These are phyloP conservation scores for Vigna reflexopilosa DNA, from an alignment of 306 rosid genomes.

Conservation along the genomic window DNA sequence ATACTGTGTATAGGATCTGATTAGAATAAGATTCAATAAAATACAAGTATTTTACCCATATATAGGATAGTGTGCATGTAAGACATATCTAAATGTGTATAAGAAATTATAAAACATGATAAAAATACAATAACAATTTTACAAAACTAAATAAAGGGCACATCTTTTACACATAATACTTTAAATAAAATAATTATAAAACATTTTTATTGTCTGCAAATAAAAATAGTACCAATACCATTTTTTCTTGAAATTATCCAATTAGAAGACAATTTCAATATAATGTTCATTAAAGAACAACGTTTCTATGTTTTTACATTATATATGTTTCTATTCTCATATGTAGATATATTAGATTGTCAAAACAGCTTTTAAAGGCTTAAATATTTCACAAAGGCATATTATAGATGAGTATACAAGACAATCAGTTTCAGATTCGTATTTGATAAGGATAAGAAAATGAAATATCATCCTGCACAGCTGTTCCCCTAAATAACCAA, in stretches of 20 bases:
- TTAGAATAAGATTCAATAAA: neutral
- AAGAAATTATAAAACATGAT: neutral
- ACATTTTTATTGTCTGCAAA: neutral
- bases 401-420: too few relatives aligned
- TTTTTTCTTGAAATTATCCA: neutral
- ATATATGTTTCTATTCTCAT: too few relatives aligned
- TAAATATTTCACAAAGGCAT: too few relatives aligned
- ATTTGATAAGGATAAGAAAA: too few relatives aligned
- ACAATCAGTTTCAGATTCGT: too few relatives aligned
- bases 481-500: neutral
- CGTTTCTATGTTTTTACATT: neutral
- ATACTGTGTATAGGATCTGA: neutral
- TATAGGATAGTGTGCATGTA: neutral
- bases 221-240: neutral
- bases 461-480: neutral
- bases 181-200: neutral
- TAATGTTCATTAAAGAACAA: too few relatives aligned
- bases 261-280: neutral
- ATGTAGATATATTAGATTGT: neutral
- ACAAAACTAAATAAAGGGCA: neutral
- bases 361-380: neutral
- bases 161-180: neutral
- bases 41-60: neutral
- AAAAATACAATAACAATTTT: neutral
- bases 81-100: neutral